Evolutionary conservation across 2,329 filamentous ascomycete species (phyloP).

Genomic region (Chrysoporthe deuterocubensis): DNA sequence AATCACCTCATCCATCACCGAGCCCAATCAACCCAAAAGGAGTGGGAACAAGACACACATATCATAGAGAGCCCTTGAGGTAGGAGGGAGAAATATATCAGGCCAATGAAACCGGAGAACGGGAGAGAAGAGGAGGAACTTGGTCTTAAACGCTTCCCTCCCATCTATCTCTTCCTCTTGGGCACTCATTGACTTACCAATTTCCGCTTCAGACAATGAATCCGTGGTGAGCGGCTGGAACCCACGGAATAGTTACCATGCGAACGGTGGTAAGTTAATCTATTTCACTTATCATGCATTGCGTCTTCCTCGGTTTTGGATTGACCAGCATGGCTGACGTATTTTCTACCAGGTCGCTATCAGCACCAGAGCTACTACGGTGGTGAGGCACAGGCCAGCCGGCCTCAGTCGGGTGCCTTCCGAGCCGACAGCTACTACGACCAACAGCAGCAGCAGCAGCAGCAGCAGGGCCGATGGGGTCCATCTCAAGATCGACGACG

Average conservation of each 20-base stretch:
- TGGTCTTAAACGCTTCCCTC: neutral
- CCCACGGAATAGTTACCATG: conserved; percentile 65
- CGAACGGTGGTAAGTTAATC: conserved; percentile 35
- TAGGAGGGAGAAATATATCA: neutral
- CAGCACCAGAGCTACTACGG: conserved; percentile 58
- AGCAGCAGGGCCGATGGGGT: conserved; percentile 32
- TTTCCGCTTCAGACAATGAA: conserved; percentile 48
- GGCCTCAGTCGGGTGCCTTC: conserved; percentile 25
- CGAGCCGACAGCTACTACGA: conserved; percentile 20
- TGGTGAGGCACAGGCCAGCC: conserved; percentile 34
- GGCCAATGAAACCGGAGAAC: neutral
- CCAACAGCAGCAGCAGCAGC: conserved; percentile 45
- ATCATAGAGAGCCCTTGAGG: neutral
- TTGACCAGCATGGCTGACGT: conserved; percentile 27
- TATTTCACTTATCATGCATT: neutral
- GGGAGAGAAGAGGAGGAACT: neutral
- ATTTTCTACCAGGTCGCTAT: conserved; percentile 46
- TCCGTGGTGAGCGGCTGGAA: conserved; percentile 51
- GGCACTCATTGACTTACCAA: conserved; percentile 11
- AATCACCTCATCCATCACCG: conserved; percentile 38
- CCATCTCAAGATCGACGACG: conserved; percentile 34
- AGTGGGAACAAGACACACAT: neutral
- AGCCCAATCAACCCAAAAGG: neutral
- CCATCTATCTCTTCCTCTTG: neutral
- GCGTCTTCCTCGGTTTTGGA: neutral